Base-by-base conservation (phyloP, 257 asterid species). In the Perilla frutescens region DNA sequence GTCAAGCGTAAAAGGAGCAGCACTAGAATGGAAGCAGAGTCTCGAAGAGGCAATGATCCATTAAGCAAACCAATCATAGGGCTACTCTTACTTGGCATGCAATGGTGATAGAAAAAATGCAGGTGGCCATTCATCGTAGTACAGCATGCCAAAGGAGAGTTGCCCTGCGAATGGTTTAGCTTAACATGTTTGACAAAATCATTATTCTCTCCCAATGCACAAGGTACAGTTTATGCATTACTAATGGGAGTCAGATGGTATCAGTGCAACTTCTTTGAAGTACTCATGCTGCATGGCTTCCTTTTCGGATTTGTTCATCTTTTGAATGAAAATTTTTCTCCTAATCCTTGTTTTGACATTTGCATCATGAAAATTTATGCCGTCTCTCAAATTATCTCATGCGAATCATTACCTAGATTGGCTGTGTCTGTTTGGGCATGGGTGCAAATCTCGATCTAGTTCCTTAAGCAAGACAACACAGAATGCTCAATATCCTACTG, bases 41-140 rank as follows among this genome's bases (percentile, higher is more conserved):
- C 4, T 6, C 31, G 8, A 60, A 60, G 47, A 48, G 29, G 12
- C 2, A n/a, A 44, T 71, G n/a, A n/a, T n/a, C n/a, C n/a, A n/a
- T n/a, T n/a, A 71, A 71, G 71, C 71, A 47, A 48, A 65, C 58
- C 58, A 47, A 11, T 71, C 60, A 49, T 71, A 71, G 76, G 76
- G 76, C 68, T 45, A 14, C 68, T 34, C 68, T 71, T 71, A 8
- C 1, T 71, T 71, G 76, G 76, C 76, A 71, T 71, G 76, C 60
- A 58, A 45, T 48, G 36, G 3, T 31, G 45, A 12, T 11, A 44
- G 41, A 31, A 26, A 45, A 15, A 11, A n/a, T 37, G 51, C 36
- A 56, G 62, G 40, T 56, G 5, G 40, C 11, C 50, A n/a, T n/a
- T n/a, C n/a, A n/a, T n/a, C n/a, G n/a, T n/a, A n/a, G n/a, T n/a